A percentile compares a stretch with the other conserved stretches of the same genome.
Conservation (phyloP, 305 asterid species). For the Ilex paraguariensis region DNA sequence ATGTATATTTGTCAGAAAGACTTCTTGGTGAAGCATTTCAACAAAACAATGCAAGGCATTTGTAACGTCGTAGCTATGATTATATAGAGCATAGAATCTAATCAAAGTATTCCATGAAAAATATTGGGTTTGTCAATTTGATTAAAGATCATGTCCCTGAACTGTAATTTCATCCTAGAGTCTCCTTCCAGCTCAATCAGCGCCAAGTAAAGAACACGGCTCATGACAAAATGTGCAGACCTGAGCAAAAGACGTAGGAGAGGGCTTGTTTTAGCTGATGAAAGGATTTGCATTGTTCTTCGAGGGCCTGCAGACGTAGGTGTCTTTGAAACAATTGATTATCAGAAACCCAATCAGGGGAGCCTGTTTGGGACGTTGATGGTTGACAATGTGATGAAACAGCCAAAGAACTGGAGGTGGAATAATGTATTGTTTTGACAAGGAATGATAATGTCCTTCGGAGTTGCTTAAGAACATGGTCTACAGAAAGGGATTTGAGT, state of each 20-base stretch:
- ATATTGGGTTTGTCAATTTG: constrained; percentile 32
- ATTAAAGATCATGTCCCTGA: constrained; percentile 33
- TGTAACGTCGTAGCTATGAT: constrained; percentile 5
- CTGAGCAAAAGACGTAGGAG: constrained; percentile 33
- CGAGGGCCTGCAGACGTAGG: constrained; percentile 32
- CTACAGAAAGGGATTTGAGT: too few species aligned
- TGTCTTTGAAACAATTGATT: constrained; percentile 45
- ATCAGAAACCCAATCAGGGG: constrained; percentile 35
- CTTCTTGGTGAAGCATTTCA: constrained; percentile 24
- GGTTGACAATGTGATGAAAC: too few species aligned
- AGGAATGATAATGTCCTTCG: too few species aligned
- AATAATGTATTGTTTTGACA: too few species aligned
- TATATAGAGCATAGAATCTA: constrained; percentile 36
- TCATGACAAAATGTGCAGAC: constrained; percentile 45
- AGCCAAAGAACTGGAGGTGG: not conserved
- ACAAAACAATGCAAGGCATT: constrained; percentile 27
- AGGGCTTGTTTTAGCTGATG: constrained; percentile 30
- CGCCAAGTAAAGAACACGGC: constrained; percentile 36
- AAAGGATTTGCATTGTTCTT: constrained; percentile 25
- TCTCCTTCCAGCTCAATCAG: constrained; percentile 27
- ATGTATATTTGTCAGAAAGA: constrained; percentile 36
- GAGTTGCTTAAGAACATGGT: too few species aligned
- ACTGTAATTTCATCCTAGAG: constrained; percentile 9
- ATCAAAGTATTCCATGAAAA: constrained; percentile 52
- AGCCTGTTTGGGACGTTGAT: too few species aligned